Evolutionary conservation across 2,329 filamentous ascomycete genomes (phyloP).

Genomic region (Aspergillus sp.): DNA sequence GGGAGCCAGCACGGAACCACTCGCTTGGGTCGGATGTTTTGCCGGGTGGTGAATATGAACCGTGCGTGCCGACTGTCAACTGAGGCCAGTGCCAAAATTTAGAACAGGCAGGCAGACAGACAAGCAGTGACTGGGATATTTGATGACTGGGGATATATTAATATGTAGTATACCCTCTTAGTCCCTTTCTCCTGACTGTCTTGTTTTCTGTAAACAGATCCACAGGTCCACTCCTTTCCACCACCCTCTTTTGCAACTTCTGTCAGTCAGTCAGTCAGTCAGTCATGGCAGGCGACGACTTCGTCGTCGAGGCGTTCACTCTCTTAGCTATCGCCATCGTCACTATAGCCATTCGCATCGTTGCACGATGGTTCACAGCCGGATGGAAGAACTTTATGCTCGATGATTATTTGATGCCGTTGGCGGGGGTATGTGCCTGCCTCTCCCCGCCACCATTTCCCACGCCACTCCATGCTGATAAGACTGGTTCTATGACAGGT

Average conservation of each 20-base stretch:
- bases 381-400: conserved; percentile 55
- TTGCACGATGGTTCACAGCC: conserved; percentile 51
- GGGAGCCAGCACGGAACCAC: too few species aligned
- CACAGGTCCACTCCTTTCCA: not conserved
- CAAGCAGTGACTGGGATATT: too few species aligned
- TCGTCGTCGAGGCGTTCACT: conserved; percentile 52
- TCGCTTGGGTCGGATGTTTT: too few species aligned
- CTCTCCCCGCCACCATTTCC: too few species aligned
- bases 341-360: conserved; percentile 55
- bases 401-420: conserved; percentile 63
- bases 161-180: too few species aligned
- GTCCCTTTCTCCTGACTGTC: too few species aligned
- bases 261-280: not conserved
- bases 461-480: not conserved
- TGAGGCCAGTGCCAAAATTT: not conserved
- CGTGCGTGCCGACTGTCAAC: not conserved
- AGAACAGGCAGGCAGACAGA: too few species aligned
- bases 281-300: conserved; percentile 29
- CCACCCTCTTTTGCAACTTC: not conserved
- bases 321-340: conserved; percentile 54
- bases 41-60: not conserved
- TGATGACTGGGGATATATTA: too few species aligned
- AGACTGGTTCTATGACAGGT: conserved; percentile 35
- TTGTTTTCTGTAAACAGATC: not conserved
- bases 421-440: conserved; percentile 49